A percentile compares a stretch with the other conserved stretches of the same genome.
Conservation (phyloP, 2,329 filamentous ascomycete species). For the Claviceps citrina region DNA sequence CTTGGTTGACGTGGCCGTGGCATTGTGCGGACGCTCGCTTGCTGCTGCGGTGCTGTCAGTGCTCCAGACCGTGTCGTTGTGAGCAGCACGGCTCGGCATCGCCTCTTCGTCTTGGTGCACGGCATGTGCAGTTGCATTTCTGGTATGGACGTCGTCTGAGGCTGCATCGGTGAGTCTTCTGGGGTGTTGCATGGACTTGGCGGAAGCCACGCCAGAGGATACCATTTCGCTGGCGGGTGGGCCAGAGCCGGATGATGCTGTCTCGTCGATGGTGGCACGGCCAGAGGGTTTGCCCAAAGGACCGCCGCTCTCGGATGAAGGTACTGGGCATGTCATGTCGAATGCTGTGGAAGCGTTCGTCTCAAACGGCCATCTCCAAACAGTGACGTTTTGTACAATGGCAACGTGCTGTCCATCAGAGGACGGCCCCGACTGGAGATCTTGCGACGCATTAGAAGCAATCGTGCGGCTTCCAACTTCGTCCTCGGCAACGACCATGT, state of each 20-base stretch:
- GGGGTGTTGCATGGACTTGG: background rate
- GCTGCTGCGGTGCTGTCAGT: background rate
- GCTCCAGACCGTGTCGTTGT: background rate
- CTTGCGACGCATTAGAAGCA: background rate
- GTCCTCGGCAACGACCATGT: conserved; percentile 27
- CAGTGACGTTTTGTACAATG: background rate
- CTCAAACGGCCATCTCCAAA: background rate
- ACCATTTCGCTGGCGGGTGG: background rate
- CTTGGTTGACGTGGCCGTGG: conserved; percentile 3
- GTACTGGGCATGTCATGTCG: conserved; percentile 1
- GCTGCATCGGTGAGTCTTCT: background rate
- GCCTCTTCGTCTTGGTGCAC: background rate
- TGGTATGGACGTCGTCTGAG: background rate
- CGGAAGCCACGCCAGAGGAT: background rate
- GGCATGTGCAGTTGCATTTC: background rate
- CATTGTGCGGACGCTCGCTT: conserved; percentile 4
- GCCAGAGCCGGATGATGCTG: background rate
- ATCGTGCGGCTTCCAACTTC: conserved; percentile 3
- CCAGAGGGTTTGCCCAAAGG: background rate
- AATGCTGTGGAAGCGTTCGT: background rate
- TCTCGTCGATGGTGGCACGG: background rate
- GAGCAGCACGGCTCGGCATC: background rate
- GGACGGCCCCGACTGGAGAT: background rate
- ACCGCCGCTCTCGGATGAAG: background rate
- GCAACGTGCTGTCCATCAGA: background rate